phyloP scores from a whole-genome alignment of 176 grass and related monocot species.

The Carex myosuroides region DNA sequence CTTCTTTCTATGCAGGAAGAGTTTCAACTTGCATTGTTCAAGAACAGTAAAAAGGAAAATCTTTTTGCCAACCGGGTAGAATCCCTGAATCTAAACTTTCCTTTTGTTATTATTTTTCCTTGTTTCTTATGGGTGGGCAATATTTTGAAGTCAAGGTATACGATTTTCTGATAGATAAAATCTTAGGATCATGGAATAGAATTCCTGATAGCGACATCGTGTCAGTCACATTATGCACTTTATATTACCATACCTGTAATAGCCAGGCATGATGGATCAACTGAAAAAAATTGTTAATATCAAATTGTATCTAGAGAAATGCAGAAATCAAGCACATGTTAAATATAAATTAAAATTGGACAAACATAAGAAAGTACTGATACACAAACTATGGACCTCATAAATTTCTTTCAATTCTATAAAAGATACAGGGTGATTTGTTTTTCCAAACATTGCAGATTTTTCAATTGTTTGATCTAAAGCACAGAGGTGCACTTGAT shows the following conservation, averaged over 20 bases:
- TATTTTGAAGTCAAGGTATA: background rate
- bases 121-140: background rate
- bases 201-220: background rate
- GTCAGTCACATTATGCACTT: background rate
- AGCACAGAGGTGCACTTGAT: constrained; percentile 59
- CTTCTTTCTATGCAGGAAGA: constrained; percentile 54
- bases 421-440: background rate
- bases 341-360: background rate
- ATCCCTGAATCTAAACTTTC: background rate
- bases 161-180: background rate
- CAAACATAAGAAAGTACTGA: background rate
- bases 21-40: constrained; percentile 93
- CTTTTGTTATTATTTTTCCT: background rate
- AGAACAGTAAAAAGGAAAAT: constrained; percentile 91
- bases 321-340: background rate
- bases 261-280: background rate
- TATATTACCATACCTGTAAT: background rate
- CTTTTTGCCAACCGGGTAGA: constrained; percentile 85
- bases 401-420: background rate
- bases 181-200: background rate
- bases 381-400: background rate
- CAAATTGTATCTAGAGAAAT: background rate
- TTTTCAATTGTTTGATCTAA: constrained; percentile 72
- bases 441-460: constrained; percentile 30
- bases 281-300: background rate